Evolutionary conservation across 2,329 filamentous ascomycete species (phyloP).

Genomic region (Aureobasidium sp.): DNA sequence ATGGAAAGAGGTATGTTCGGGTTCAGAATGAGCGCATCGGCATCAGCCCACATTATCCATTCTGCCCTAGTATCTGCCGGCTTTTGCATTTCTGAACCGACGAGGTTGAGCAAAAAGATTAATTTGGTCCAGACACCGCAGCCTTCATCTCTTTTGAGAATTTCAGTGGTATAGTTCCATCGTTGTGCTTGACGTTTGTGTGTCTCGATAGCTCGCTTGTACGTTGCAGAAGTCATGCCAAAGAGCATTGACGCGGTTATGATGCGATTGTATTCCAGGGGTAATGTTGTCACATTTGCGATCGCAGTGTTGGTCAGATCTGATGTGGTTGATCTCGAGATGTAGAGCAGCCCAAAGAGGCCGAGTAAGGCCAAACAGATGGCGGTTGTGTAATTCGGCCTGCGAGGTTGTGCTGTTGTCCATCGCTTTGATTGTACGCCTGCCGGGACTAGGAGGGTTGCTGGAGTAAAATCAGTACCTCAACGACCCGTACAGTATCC

Average conservation of each 20-base stretch:
- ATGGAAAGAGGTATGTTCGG: slow-evolving; percentile 36
- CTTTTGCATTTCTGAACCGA: slow-evolving; percentile 34
- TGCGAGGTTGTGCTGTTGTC: not conserved
- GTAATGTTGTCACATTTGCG: not conserved
- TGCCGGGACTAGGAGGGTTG: too few species aligned
- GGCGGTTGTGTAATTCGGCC: not conserved
- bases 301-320: not conserved
- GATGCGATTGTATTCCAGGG: slow-evolving; percentile 21
- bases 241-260: slow-evolving; percentile 36
- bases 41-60: slow-evolving; percentile 40
- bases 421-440: not conserved
- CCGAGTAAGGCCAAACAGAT: not conserved
- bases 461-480: too few species aligned
- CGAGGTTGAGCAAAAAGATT: slow-evolving; percentile 36
- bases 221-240: slow-evolving; percentile 29
- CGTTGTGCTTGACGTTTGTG: slow-evolving; percentile 36
- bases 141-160: slow-evolving; percentile 35
- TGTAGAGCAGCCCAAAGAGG: not conserved
- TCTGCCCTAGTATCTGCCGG: slow-evolving; percentile 33
- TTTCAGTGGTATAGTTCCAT: slow-evolving; percentile 36
- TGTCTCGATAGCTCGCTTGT: slow-evolving; percentile 35
- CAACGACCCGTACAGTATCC: too few species aligned
- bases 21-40: slow-evolving; percentile 38
- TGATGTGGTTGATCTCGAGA: not conserved
- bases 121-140: slow-evolving; percentile 41